Evolutionary conservation across 345 rosid genomes (phyloP).

Genomic region (Salix exigua): DNA sequence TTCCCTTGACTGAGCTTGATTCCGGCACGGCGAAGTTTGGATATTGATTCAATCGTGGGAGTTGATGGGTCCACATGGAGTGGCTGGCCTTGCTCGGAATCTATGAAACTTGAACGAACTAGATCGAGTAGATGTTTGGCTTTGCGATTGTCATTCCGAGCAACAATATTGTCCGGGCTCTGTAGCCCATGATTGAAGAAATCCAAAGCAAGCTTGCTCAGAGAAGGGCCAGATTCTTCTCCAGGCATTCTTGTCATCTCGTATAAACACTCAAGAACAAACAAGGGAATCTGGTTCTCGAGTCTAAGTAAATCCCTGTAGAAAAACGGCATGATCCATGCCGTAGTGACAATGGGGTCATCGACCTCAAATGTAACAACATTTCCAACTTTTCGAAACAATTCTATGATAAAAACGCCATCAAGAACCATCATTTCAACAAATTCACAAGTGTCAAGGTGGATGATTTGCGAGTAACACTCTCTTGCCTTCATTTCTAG

Average conservation of each 20-base stretch:
- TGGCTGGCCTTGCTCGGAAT: conserved; percentile 21
- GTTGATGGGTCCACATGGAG: conserved; percentile 11
- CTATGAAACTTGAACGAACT: conserved; percentile 47
- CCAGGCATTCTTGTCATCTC: conserved; percentile 34
- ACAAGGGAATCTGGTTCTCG: conserved; percentile 69
- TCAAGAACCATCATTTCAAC: conserved; percentile 73
- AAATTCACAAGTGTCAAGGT: conserved; percentile 39
- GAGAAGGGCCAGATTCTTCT: conserved; percentile 27
- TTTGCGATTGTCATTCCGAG: conserved; percentile 19
- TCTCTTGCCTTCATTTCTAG: conserved; percentile 53
- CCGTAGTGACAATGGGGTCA: conserved; percentile 71
- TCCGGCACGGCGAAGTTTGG: conserved; percentile 67
- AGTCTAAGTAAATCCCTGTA: conserved; percentile 54
- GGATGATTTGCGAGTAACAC: conserved; percentile 58
- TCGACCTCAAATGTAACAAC: conserved; percentile 37
- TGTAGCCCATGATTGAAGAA: conserved; percentile 58
- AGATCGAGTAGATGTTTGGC: conserved; percentile 71
- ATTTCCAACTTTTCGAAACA: conserved; percentile 49
- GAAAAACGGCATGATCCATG: conserved; percentile 70
- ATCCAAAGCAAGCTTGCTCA: conserved; percentile 44
- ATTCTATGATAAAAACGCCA: conserved; percentile 56
- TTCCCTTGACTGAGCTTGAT: conserved; percentile 33
- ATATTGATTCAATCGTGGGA: conserved; percentile 51
- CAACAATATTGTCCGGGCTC: conserved; percentile 34
- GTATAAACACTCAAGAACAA: conserved; percentile 55